Conservation (phyloP, 129 eudicot species). For the Flaveria bidentis region DNA sequence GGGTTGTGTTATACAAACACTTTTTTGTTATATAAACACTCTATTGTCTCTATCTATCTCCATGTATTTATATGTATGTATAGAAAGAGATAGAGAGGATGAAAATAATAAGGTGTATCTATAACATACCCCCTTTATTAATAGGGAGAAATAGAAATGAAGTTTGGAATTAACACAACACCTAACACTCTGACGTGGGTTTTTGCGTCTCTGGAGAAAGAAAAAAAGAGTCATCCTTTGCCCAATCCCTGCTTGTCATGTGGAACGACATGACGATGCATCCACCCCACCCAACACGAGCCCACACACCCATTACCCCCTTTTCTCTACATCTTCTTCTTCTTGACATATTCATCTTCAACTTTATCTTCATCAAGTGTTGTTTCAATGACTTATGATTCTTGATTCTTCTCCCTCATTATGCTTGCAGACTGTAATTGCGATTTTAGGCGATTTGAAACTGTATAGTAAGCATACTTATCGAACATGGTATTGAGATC, state of each 20-base stretch:
- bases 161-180: constrained; percentile 45
- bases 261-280: constrained; percentile 33
- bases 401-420: not conserved
- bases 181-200: constrained; percentile 47
- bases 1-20: too few relatives aligned
- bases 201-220: constrained; percentile 33
- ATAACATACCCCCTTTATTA: too few relatives aligned
- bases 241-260: constrained; percentile 35
- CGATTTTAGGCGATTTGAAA: not conserved
- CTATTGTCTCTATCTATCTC: too few relatives aligned
- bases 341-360: too few relatives aligned
- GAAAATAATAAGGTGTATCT: too few relatives aligned
- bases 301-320: constrained; percentile 28
- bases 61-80: too few relatives aligned
- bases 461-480: too few relatives aligned
- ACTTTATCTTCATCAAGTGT: not conserved
- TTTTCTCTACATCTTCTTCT: constrained; percentile 13
- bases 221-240: constrained; percentile 32
- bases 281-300: constrained; percentile 19
- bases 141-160: constrained; percentile 15
- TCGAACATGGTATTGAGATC: too few relatives aligned
- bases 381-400: not conserved
- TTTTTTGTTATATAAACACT: too few relatives aligned
- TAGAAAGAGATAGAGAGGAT: too few relatives aligned
- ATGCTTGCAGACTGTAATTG: too few relatives aligned